Base-by-base conservation (phyloP, 2,329 filamentous ascomycete species). In the Fusarium sp. region DNA sequence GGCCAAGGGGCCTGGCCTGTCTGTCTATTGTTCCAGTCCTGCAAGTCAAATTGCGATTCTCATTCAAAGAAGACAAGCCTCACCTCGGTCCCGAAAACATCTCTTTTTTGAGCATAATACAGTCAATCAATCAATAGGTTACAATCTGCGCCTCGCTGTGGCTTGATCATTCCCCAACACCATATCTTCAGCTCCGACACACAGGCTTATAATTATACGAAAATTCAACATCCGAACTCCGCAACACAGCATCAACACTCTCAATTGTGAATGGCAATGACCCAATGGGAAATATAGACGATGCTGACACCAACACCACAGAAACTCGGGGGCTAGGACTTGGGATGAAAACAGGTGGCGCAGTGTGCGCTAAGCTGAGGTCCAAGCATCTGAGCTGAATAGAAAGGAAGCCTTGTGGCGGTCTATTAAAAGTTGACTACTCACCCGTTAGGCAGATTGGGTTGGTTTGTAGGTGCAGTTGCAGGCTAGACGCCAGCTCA, bases 341-440 rank as follows among this genome's bases (percentile, higher is more conserved):
- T 15, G 36, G 27, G 52, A 51, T 31, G 52, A 50, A 21, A 36
- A 47, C 15, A 14, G 35, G 52, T 35, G 52, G 45, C 45, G 27
- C 41, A 40, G 41, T 17, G 21, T 50, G 31, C 20, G 39, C 55
- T 17, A 36, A 53, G 23, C 45, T 45, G 18, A 17, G 33, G 33
- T 17, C 33, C 33, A 35, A n/a, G 15, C 33, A 15, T 40, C 21
- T 6, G 20, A 45, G 18, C 18, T 13, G 8, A n/a, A 35, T 8
- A 27, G 21, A 29, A 45, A 41, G 40, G 29, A 41, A 42, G 48
- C 54, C 48, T 55, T 40, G 48, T 27, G 43, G 48, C 35, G 48
- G 41, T 25, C 36, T 27, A 36, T 31, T 40, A 61, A 68, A 67
- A 67, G 60, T 63, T 65, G 52, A 46, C 40, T 20, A 45, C 1